A percentile compares a stretch with the other conserved stretches of the same genome.
Conservation (phyloP, 345 rosid genomes). For the Eucalyptus camaldulensis region DNA sequence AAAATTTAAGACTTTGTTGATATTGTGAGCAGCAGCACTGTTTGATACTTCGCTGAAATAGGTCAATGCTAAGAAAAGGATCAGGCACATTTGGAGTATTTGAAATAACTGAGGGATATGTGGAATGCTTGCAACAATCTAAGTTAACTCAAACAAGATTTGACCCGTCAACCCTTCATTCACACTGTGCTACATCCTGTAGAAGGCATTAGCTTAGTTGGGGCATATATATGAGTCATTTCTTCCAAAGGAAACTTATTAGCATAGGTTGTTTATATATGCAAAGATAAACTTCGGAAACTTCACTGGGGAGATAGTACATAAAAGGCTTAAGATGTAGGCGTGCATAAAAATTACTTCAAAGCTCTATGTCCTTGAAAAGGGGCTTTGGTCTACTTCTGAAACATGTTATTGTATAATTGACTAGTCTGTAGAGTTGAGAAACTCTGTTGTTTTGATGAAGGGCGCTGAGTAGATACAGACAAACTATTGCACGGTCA, state of each 20-base stretch:
- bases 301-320: background rate
- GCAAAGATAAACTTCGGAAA: background rate
- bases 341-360: background rate
- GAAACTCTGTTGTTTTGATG: background rate
- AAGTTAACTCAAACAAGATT: background rate
- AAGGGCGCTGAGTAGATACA: background rate
- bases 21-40: background rate
- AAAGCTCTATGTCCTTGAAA: background rate
- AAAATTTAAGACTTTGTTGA: background rate
- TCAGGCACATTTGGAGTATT: background rate
- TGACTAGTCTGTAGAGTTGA: background rate
- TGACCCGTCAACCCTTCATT: background rate
- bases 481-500: background rate
- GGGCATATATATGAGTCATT: background rate
- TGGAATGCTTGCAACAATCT: background rate
- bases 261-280: background rate
- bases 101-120: background rate
- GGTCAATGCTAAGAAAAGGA: background rate
- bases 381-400: background rate
- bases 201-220: background rate
- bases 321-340: background rate
- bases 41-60: background rate
- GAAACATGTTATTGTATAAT: background rate
- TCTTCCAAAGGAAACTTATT: background rate
- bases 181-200: background rate